Conservation (phyloP, 2,329 filamentous ascomycete genomes). For the Paracamarosporium sp. region DNA sequence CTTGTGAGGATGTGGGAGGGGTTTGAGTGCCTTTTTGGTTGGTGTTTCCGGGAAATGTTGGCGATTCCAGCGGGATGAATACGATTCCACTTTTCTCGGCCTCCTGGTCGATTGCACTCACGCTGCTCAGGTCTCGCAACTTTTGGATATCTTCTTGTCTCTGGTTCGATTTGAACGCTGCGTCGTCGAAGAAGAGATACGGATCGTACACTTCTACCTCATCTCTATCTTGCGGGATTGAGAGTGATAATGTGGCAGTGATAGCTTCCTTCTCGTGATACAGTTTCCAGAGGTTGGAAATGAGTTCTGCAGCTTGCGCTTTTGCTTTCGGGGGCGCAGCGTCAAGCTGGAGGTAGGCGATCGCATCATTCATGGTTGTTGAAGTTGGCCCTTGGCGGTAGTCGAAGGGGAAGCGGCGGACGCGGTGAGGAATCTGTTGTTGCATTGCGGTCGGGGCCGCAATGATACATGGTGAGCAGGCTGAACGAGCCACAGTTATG, state of each 20-base stretch:
- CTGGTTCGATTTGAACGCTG: slow-evolving; percentile 67
- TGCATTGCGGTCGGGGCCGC: slow-evolving; percentile 60
- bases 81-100: slow-evolving; percentile 77
- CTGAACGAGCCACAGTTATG: slow-evolving; percentile 70
- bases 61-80: slow-evolving; percentile 67
- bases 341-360: slow-evolving; percentile 62
- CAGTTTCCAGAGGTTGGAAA: slow-evolving; percentile 63
- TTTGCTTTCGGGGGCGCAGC: slow-evolving; percentile 53
- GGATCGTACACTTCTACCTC: slow-evolving; percentile 61
- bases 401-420: slow-evolving; percentile 67
- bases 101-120: slow-evolving; percentile 65
- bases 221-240: slow-evolving; percentile 46
- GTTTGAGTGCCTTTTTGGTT: slow-evolving; percentile 10
- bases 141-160: slow-evolving; percentile 67
- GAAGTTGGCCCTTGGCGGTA: slow-evolving; percentile 57
- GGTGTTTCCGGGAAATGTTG: neutral
- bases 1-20: slow-evolving; percentile 12
- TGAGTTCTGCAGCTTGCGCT: slow-evolving; percentile 55
- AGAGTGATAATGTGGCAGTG: slow-evolving; percentile 60
- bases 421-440: slow-evolving; percentile 50
- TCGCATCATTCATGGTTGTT: slow-evolving; percentile 49
- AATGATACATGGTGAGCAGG: slow-evolving; percentile 68
- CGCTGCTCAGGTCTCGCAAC: slow-evolving; percentile 59
- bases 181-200: slow-evolving; percentile 73
- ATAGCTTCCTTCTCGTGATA: slow-evolving; percentile 72